A percentile compares a stretch with the other conserved stretches of the same genome.
phyloP scores from a whole-genome alignment of 2,329 filamentous ascomycete genomes.

The Aspergillus ochraceus region DNA sequence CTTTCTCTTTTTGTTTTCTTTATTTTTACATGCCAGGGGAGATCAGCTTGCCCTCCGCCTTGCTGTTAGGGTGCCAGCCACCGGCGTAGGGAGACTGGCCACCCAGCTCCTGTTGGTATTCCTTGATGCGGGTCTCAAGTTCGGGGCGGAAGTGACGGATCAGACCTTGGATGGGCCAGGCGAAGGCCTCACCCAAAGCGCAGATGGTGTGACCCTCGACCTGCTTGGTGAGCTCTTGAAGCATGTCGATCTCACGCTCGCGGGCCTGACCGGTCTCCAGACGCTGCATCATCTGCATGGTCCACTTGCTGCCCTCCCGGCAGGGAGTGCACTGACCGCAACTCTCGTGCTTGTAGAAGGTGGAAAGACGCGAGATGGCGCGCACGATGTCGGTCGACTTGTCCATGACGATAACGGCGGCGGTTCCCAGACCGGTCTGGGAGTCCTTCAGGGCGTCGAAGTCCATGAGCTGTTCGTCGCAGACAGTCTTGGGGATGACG shows the following conservation, averaged over 20 bases:
- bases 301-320: slow-evolving; percentile 98
- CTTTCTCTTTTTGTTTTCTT: background rate
- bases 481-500: slow-evolving; percentile 84
- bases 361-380: slow-evolving; percentile 85
- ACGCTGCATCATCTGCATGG: slow-evolving; percentile 96
- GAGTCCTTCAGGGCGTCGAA: slow-evolving; percentile 98
- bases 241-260: slow-evolving; percentile 96
- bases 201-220: slow-evolving; percentile 99
- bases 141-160: slow-evolving; percentile 98
- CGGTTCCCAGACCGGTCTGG: slow-evolving; percentile 94
- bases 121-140: slow-evolving; percentile 84
- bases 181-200: slow-evolving; percentile 94
- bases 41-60: slow-evolving; percentile 77
- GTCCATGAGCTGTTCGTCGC: slow-evolving; percentile 97
- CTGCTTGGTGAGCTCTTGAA: slow-evolving; percentile 98
- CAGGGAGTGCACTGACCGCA: slow-evolving; percentile 99
- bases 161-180: slow-evolving; percentile 96
- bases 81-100: slow-evolving; percentile 72
- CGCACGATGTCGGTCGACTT: slow-evolving; percentile 95
- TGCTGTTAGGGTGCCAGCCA: slow-evolving; percentile 78
- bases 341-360: slow-evolving; percentile 98
- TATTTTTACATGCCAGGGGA: slow-evolving; percentile 79
- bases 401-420: slow-evolving; percentile 98
- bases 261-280: slow-evolving; percentile 90
- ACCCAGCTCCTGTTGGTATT: slow-evolving; percentile 71